phyloP scores from a whole-genome alignment of 805 yeast species.

The Starmerella sirachaensis region DNA sequence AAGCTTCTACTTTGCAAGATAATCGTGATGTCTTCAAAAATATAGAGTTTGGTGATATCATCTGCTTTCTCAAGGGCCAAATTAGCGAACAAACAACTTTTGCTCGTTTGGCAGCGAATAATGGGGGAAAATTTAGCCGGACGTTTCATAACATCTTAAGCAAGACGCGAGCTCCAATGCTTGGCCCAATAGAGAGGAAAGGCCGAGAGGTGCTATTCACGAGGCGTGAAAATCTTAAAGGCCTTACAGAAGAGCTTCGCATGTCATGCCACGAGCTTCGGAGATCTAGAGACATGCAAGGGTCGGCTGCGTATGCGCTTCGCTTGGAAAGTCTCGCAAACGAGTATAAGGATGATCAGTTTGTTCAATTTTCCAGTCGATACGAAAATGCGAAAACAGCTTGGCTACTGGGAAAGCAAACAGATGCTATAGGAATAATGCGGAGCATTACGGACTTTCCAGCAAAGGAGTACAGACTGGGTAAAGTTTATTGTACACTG shows the following conservation, averaged over 20 bases:
- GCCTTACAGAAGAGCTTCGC: constrained; percentile 10
- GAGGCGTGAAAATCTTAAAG: background rate
- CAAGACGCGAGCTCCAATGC: background rate
- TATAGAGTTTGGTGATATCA: constrained; percentile 30
- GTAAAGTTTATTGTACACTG: constrained; percentile 20
- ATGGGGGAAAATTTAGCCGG: background rate
- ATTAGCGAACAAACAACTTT: background rate
- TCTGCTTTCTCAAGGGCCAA: constrained; percentile 2
- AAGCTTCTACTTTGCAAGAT: constrained; percentile 40
- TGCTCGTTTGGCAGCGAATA: background rate
- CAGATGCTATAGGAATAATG: constrained; percentile 39
- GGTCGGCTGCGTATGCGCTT: constrained; percentile 21
- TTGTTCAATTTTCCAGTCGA: background rate
- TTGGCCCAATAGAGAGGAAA: too few species aligned
- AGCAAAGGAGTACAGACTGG: background rate
- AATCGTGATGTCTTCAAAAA: constrained; percentile 41
- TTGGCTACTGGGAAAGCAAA: constrained; percentile 52
- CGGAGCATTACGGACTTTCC: background rate
- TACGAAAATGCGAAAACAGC: constrained; percentile 47
- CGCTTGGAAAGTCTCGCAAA: constrained; percentile 17
- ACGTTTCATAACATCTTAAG: background rate
- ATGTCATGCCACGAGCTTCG: constrained; percentile 16
- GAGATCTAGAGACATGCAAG: constrained; percentile 18
- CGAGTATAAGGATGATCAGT: background rate
- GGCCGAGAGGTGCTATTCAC: constrained; percentile 26